phyloP scores from a whole-genome alignment of 164 flowering plant genomes.

The Protea cynaroides region DNA sequence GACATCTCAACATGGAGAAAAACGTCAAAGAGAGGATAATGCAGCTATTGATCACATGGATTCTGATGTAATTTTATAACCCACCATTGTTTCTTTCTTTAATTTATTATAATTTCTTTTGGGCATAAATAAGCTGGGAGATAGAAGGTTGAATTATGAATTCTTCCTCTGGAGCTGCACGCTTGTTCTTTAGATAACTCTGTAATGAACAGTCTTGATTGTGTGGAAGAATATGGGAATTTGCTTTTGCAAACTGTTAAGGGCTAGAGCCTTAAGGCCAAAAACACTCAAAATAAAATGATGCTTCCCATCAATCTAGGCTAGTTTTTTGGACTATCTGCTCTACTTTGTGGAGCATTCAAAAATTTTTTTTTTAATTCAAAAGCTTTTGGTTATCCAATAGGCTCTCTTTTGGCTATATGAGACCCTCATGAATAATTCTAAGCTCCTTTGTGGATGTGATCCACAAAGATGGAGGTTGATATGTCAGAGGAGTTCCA shows the following conservation, averaged over 20 bases:
- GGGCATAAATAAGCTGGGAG: too few relatives aligned
- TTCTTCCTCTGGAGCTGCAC: neutral
- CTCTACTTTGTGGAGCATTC: too few relatives aligned
- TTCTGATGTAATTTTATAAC: constrained; percentile 16
- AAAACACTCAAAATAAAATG: too few relatives aligned
- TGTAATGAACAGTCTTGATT: neutral
- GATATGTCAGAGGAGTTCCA: neutral
- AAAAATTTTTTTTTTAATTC: too few relatives aligned
- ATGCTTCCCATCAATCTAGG: too few relatives aligned
- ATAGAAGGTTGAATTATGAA: neutral
- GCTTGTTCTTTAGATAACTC: neutral
- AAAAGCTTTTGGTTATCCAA: too few relatives aligned
- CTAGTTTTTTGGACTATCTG: too few relatives aligned
- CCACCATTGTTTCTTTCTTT: neutral
- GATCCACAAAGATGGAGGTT: neutral
- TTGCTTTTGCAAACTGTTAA: too few relatives aligned
- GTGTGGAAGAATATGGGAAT: too few relatives aligned
- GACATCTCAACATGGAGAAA: constrained; percentile 53
- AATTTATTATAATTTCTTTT: neutral
- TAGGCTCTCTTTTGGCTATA: too few relatives aligned
- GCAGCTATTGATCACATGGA: constrained; percentile 33
- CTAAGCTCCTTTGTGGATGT: neutral
- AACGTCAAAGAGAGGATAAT: constrained; percentile 62
- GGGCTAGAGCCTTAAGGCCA: too few relatives aligned
- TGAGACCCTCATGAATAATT: too few relatives aligned